Evolutionary conservation across 108 stramenopile genomes (phyloP).

Genomic region (Mediolabrus comicus): DNA sequence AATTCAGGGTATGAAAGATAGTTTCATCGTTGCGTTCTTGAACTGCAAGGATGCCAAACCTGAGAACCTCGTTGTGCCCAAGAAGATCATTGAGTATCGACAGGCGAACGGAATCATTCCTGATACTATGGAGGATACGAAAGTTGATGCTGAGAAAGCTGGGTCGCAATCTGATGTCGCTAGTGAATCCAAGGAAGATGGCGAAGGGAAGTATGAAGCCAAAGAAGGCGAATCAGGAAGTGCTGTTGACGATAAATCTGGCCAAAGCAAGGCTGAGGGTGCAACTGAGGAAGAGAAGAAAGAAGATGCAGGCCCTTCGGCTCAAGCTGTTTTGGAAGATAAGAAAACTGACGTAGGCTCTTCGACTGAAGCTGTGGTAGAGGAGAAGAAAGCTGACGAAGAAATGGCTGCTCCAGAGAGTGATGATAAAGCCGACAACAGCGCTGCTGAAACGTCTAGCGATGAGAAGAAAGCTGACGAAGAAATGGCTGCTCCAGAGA

Average conservation of each 20-base stretch:
- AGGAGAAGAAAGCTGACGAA: background rate
- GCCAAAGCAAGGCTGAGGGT: too few relatives aligned
- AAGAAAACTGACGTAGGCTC: background rate
- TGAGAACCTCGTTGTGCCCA: constrained; percentile 76
- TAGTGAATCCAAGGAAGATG: constrained; percentile 13
- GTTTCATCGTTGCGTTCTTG: constrained; percentile 96
- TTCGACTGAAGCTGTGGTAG: too few relatives aligned
- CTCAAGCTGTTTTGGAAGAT: background rate
- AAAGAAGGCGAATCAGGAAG: too few relatives aligned
- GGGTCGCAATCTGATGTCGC: background rate
- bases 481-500: background rate
- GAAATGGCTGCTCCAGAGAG: background rate
- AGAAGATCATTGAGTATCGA: constrained; percentile 64
- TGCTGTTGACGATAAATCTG: too few relatives aligned
- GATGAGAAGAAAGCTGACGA: background rate
- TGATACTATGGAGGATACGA: background rate
- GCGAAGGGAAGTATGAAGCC: constrained; percentile 17
- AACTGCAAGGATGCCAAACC: constrained; percentile 80
- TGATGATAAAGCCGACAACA: too few relatives aligned
- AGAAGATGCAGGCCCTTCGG: background rate
- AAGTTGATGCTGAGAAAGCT: background rate
- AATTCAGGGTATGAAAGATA: constrained; percentile 95
- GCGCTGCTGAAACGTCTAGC: background rate
- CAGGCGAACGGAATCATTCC: constrained; percentile 5
- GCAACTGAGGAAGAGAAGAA: background rate